A percentile compares a stretch with the other conserved stretches of the same genome.
phyloP scores from a whole-genome alignment of 495 filamentous ascomycete species.

The Friedmanniomyces simplex region DNA sequence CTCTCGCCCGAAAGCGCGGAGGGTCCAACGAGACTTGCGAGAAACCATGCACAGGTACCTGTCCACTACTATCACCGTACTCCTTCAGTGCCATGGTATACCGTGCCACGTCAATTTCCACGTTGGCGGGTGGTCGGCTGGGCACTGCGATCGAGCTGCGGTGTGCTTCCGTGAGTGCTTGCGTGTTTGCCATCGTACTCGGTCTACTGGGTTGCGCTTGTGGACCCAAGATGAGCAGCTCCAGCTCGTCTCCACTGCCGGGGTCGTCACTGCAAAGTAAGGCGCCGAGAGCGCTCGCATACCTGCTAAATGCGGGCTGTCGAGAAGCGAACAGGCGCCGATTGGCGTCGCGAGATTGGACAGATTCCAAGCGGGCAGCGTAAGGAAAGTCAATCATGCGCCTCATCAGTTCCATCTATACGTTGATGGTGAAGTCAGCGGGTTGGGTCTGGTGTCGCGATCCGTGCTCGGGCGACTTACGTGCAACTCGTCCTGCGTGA shows the following conservation, averaged over 20 bases:
- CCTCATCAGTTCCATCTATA: no score
- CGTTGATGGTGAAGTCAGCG: no score
- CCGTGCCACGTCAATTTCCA: background rate
- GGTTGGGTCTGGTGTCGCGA: no score
- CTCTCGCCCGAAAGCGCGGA: background rate
- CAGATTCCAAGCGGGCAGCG: no score
- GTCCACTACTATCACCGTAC: background rate
- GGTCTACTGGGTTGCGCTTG: background rate
- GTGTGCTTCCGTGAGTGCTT: background rate
- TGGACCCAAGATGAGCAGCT: background rate
- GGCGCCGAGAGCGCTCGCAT: background rate
- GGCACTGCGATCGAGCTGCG: background rate
- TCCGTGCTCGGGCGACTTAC: background rate
- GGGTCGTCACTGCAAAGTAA: background rate
- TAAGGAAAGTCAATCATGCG: no score
- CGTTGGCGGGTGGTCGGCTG: background rate
- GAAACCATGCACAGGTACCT: background rate
- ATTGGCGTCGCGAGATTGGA: no score
- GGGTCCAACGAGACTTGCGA: background rate
- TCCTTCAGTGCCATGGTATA: conserved; percentile 3
- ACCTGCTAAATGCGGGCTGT: background rate
- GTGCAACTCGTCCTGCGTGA: background rate
- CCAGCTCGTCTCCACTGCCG: background rate
- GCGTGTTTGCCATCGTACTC: background rate
- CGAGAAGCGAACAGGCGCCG: background rate